Evolutionary conservation across 495 filamentous ascomycete species (phyloP), one percentile per base, ranked within the genome.

Genomic region (Neurospora tetrasperma): DNA sequence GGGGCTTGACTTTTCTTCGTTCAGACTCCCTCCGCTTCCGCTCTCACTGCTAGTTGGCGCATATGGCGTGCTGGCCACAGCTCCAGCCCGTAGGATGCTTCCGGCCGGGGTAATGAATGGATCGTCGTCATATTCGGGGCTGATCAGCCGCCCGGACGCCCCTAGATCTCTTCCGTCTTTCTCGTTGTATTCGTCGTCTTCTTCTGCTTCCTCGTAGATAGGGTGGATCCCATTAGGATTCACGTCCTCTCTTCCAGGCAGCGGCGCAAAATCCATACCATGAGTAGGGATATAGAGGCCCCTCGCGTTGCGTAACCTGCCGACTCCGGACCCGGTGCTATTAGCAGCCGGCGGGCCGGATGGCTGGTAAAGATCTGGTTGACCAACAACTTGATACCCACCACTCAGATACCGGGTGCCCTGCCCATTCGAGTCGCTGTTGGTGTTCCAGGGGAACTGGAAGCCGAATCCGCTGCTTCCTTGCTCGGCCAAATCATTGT

Each of bases 181-280:
- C 2, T 74, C 77, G 11, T 85, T 89, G 70, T 94, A 92, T 48
- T 97, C 94, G 70, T 92, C 89, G 0, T 86, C 85, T 73, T 89
- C 87, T 70, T 86, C 94, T 70, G 91, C 90, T 0, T 86, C 85
- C 73, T 89, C 87, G 71, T 86, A 85, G 69, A 89, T 89, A 0
- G 87, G 87, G 73, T 88, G 85, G 73, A 89, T 89, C 10, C 78
- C 41, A 75, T 77, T 62, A 75, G 54, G 54, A 62, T 62, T 62
- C 54, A 14, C 23, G 8, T 16, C 16, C 12, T 27, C 54, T 7
- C 23, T 62, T 16, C 23, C 54, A 31, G 23, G 71, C 14, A 78
- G 68, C 14, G 72, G 77, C 14, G 72, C 16, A 35, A 77, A 78
- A n/a, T 78, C 78, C 71, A 41, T 70, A 27, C 69, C 71, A 27